phyloP scores from a whole-genome alignment of 2,329 filamentous ascomycete species.

The Didymella lethalis region DNA sequence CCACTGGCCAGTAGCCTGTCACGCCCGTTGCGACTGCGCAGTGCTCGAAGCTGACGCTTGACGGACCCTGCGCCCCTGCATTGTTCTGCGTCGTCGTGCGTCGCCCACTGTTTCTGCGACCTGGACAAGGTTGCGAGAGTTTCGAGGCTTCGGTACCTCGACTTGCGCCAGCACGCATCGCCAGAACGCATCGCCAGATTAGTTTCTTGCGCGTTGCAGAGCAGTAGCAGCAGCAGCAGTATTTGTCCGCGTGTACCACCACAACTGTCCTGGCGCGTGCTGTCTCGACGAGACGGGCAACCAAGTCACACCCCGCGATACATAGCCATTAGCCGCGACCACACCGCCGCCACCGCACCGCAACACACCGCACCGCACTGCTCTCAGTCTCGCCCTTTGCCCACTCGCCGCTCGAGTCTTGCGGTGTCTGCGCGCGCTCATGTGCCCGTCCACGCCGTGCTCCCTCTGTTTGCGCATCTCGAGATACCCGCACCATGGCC shows the following conservation, averaged over 20 bases:
- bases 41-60: conserved; percentile 26
- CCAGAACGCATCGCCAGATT: conserved; percentile 24
- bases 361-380: conserved; percentile 8
- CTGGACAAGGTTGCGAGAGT: conserved; percentile 6
- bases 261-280: conserved; percentile 21
- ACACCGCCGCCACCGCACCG: conserved; percentile 6
- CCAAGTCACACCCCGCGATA: conserved; percentile 29
- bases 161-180: conserved; percentile 15
- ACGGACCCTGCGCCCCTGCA: conserved; percentile 29
- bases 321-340: conserved; percentile 2
- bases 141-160: conserved; percentile 7
- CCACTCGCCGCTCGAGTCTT: conserved; percentile 28
- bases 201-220: conserved; percentile 19
- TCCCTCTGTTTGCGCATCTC: conserved; percentile 48
- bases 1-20: conserved; percentile 36
- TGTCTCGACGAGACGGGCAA: conserved; percentile 31
- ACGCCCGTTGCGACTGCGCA: conserved; percentile 26
- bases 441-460: conserved; percentile 48
- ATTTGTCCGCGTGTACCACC: conserved; percentile 29
- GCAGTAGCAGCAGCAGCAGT: conserved; percentile 10
- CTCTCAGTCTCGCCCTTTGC: background rate
- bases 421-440: conserved; percentile 46
- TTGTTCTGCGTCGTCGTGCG: conserved; percentile 27
- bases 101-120: conserved; percentile 22
- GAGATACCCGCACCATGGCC: conserved; percentile 46